phyloP scores from a whole-genome alignment of 1,139 yeast genomes.

The Geotrichum cucujoidarum region DNA sequence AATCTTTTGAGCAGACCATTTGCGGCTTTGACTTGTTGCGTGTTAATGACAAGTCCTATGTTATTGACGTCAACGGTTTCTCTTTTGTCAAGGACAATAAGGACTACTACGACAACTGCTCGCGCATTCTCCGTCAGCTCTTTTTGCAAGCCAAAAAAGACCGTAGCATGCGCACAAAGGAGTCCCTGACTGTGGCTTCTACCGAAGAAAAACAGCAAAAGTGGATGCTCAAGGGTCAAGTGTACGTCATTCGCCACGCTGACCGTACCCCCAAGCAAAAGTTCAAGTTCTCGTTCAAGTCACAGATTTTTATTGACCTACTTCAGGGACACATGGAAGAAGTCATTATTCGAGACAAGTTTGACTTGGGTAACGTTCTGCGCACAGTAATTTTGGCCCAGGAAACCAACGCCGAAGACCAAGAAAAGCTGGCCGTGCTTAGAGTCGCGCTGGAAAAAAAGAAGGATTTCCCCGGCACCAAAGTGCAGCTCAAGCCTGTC shows the following conservation, averaged over 20 bases:
- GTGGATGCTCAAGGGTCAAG: slow-evolving; percentile 95
- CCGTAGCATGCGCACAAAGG: slow-evolving; percentile 38
- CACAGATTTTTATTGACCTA: slow-evolving; percentile 78
- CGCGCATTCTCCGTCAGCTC: slow-evolving; percentile 68
- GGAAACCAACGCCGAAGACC: slow-evolving; percentile 73
- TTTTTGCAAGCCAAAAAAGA: slow-evolving; percentile 58
- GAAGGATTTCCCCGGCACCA: slow-evolving; percentile 89
- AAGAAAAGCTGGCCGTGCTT: slow-evolving; percentile 66
- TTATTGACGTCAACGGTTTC: slow-evolving; percentile 96
- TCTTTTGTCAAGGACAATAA: slow-evolving; percentile 93
- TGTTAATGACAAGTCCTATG: slow-evolving; percentile 83
- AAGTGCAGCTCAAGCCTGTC: slow-evolving; percentile 91
- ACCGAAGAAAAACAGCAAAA: slow-evolving; percentile 81
- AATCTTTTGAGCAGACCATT: slow-evolving; percentile 84
- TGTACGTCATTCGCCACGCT: slow-evolving; percentile 90
- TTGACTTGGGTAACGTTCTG: slow-evolving; percentile 78
- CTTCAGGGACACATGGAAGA: slow-evolving; percentile 94
- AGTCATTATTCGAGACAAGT: slow-evolving; percentile 86
- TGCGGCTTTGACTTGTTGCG: slow-evolving; percentile 95
- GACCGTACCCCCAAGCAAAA: slow-evolving; percentile 99
- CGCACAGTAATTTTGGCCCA: slow-evolving; percentile 81
- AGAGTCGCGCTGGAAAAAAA: slow-evolving; percentile 84
- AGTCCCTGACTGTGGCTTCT: slow-evolving; percentile 24
- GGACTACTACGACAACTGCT: slow-evolving; percentile 79
- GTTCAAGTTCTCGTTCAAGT: slow-evolving; percentile 88